Conservation (phyloP, 257 asterid species). For the Nicotiana attenuata region DNA sequence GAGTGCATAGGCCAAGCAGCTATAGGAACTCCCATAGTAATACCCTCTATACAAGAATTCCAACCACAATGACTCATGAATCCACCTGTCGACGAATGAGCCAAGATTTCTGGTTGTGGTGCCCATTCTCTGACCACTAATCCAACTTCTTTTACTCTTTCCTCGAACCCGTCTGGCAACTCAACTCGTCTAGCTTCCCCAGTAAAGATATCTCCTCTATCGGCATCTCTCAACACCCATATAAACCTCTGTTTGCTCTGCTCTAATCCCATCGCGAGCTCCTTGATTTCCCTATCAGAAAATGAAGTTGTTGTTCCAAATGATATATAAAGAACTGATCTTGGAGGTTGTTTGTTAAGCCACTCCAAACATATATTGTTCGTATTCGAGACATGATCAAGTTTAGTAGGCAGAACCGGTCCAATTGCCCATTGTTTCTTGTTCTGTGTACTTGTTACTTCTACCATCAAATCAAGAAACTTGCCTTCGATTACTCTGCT, state of each 20-base stretch:
- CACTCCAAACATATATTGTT: slow-evolving; percentile 34
- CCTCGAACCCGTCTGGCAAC: slow-evolving; percentile 35
- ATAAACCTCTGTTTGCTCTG: slow-evolving; percentile 27
- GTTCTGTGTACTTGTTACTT: slow-evolving; percentile 19
- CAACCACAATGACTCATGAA: slow-evolving; percentile 59
- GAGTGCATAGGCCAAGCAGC: slow-evolving; percentile 62
- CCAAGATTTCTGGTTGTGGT: slow-evolving; percentile 46
- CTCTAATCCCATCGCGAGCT: slow-evolving; percentile 45
- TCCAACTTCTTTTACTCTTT: slow-evolving; percentile 31
- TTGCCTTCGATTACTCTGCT: slow-evolving; percentile 39
- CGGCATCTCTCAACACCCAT: slow-evolving; percentile 48
- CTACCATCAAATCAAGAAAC: slow-evolving; percentile 34
- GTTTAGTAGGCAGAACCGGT: slow-evolving; percentile 45
- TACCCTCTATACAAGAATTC: slow-evolving; percentile 51
- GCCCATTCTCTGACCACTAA: slow-evolving; percentile 44
- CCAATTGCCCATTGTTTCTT: slow-evolving; percentile 65
- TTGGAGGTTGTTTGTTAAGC: slow-evolving; percentile 28
- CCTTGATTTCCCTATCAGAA: slow-evolving; percentile 21
- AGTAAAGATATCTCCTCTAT: slow-evolving; percentile 14
- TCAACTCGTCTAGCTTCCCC: neutral
- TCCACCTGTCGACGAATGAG: slow-evolving; percentile 35
- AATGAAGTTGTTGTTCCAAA: slow-evolving; percentile 48
- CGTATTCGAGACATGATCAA: neutral
- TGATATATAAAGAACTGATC: slow-evolving; percentile 37
- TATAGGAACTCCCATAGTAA: slow-evolving; percentile 40